phyloP scores from a whole-genome alignment of 345 rosid genomes.

The Tarenaya hassleriana region DNA sequence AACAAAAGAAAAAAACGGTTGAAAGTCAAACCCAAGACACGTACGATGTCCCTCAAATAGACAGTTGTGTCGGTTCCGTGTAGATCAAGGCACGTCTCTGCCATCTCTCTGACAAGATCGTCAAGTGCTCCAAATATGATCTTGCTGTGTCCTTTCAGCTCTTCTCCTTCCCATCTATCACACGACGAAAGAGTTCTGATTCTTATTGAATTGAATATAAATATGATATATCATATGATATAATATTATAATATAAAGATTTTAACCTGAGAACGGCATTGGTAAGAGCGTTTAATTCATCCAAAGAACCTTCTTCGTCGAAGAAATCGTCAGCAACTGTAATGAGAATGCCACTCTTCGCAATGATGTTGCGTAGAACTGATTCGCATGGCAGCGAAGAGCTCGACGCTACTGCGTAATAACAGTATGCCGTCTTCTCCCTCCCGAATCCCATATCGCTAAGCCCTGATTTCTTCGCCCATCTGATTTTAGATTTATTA shows the following conservation, averaged over 20 bases:
- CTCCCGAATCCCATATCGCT: slow-evolving; percentile 53
- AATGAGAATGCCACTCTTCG: slow-evolving; percentile 43
- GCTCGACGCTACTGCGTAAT: slow-evolving; percentile 41
- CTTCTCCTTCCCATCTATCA: slow-evolving; percentile 50
- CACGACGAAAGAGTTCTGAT: too few relatives aligned
- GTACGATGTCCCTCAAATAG: slow-evolving; percentile 38
- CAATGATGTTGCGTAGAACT: slow-evolving; percentile 24
- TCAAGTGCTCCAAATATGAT: slow-evolving; percentile 51
- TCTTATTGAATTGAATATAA: too few relatives aligned
- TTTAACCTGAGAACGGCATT: slow-evolving; percentile 44
- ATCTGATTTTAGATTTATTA: too few relatives aligned
- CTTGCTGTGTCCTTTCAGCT: slow-evolving; percentile 37
- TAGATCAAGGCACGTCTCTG: slow-evolving; percentile 21
- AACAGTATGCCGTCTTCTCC: slow-evolving; percentile 54
- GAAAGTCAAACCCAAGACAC: slow-evolving; percentile 12
- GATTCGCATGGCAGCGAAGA: slow-evolving; percentile 37
- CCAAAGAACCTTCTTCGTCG: slow-evolving; percentile 46
- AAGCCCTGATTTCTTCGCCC: slow-evolving; percentile 46
- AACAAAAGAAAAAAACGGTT: not conserved
- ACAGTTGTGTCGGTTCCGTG: slow-evolving; percentile 34
- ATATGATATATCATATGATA: too few relatives aligned
- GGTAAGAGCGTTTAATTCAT: slow-evolving; percentile 40
- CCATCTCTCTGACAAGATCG: slow-evolving; percentile 31
- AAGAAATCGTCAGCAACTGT: slow-evolving; percentile 67
- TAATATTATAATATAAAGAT: not conserved